Percentiles rank a stretch among this genome's conserved stretches.
These are phyloP conservation scores for Cicer bijugum DNA, from an alignment of 306 rosid genomes.

Conservation along the genomic window DNA sequence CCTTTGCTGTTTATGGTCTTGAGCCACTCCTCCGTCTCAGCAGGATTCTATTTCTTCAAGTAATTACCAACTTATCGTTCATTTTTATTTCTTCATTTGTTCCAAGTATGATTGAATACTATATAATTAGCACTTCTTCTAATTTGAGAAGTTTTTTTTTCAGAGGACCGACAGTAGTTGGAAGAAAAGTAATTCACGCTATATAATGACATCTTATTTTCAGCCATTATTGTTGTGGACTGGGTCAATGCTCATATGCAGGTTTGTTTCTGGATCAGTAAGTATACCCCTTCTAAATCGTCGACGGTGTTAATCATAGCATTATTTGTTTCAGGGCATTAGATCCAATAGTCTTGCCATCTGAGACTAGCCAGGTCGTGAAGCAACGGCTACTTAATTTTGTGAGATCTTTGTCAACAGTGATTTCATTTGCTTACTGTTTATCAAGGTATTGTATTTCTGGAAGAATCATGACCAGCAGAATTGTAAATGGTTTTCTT, in stretches of 20 bases:
- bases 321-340: slow-evolving; percentile 73
- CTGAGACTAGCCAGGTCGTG: slow-evolving; percentile 81
- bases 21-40: slow-evolving; percentile 77
- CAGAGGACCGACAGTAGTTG: slow-evolving; percentile 83
- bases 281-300: slow-evolving; percentile 32
- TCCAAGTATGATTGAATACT: slow-evolving; percentile 43
- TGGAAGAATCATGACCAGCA: slow-evolving; percentile 6
- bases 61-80: slow-evolving; percentile 49
- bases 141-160: slow-evolving; percentile 37
- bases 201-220: slow-evolving; percentile 69
- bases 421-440: slow-evolving; percentile 86
- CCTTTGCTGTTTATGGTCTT: slow-evolving; percentile 89
- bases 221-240: slow-evolving; percentile 91
- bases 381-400: slow-evolving; percentile 85
- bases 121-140: slow-evolving; percentile 33
- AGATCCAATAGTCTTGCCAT: slow-evolving; percentile 78
- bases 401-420: slow-evolving; percentile 80
- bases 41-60: slow-evolving; percentile 75
- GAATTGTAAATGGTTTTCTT: slow-evolving; percentile 24
- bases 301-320: slow-evolving; percentile 40
- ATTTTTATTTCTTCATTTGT: slow-evolving; percentile 35
- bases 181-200: slow-evolving; percentile 76
- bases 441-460: slow-evolving; percentile 70
- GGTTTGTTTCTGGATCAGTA: slow-evolving; percentile 55
- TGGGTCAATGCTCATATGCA: slow-evolving; percentile 85